Evolutionary conservation across 805 yeast species (phyloP), one percentile per base, ranked within the genome.

Genomic region (Kodamaea sagamina): DNA sequence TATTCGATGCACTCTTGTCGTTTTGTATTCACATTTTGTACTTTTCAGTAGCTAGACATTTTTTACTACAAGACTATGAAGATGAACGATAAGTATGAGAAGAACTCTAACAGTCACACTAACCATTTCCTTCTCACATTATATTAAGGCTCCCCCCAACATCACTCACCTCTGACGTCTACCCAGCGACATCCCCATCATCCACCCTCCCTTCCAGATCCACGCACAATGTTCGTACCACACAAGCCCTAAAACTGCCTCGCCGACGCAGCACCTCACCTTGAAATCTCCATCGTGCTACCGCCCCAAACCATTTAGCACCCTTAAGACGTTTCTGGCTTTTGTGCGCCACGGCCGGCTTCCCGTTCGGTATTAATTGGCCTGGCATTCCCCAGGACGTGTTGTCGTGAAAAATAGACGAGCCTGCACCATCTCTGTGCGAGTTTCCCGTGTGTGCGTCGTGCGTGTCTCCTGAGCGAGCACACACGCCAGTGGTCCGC

Each of bases 301-400:
- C 34, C 34, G 34, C 34, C 34, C 34, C 34, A 29, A 29, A 29
- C 34, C 34, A 29, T 13, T 29, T 29, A 29, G 34, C 34, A 29
- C 34, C 34, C 34, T 29, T 29, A 17, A 29, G 34, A 29, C 34
- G 34, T 29, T 29, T 29, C 11, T 17, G 34, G 34, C 34, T 13
- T 27, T 29, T 29, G 34, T 29, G 34, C n/a, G 18, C 34, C 5
- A 15, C 18, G 6, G 34, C 15, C 29, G n/a, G 13, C 34, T 29
- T 29, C 34, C 34, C 34, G 19, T 29, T 29, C 34, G 34, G 34
- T 29, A 29, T 29, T 29, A 28, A 29, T 29, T 29, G 34, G 34
- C 19, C 15, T 16, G 6, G 34, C 34, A 29, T 29, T 29, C 34
- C 18, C 34, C 34, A 29, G 11, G 34, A 29, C 34, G 34, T 29